A percentile compares a stretch with the other conserved stretches of the same genome.
Evolutionary conservation across 805 yeast genomes (phyloP).

Genomic region (Maudiozyma barnettii): DNA sequence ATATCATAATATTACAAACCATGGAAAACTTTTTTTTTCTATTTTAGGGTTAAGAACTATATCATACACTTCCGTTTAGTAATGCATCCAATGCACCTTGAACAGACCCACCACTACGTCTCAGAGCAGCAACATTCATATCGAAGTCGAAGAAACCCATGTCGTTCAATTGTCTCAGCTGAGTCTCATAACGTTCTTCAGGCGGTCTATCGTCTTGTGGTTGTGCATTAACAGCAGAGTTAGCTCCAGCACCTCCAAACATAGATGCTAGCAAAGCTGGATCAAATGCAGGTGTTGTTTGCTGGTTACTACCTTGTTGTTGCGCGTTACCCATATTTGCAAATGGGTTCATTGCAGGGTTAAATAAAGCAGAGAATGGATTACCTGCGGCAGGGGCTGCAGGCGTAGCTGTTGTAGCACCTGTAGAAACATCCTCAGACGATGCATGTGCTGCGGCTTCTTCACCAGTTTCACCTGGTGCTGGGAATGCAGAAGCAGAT

Average conservation of each 20-base stretch:
- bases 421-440: neutral
- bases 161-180: constrained; percentile 66
- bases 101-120: constrained; percentile 94
- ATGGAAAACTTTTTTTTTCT: neutral
- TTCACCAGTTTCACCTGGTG: constrained; percentile 35
- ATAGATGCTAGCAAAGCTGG: constrained; percentile 40
- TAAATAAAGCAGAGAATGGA: constrained; percentile 35
- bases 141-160: constrained; percentile 90
- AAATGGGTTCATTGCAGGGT: constrained; percentile 15
- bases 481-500: constrained; percentile 32
- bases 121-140: constrained; percentile 78
- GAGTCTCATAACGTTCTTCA: constrained; percentile 66
- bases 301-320: constrained; percentile 6
- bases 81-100: constrained; percentile 92
- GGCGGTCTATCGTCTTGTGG: constrained; percentile 59
- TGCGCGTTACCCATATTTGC: constrained; percentile 5
- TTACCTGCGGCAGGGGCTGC: constrained; percentile 31
- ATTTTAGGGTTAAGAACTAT: neutral
- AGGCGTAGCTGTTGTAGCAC: constrained; percentile 10
- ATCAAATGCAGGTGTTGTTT: constrained; percentile 33
- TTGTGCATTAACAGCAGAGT: constrained; percentile 14
- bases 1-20: too few relatives aligned
- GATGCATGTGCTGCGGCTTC: constrained; percentile 17
- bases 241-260: constrained; percentile 15
- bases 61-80: constrained; percentile 39